Base-by-base conservation (phyloP, 345 rosid genomes). In the Acer campestre region DNA sequence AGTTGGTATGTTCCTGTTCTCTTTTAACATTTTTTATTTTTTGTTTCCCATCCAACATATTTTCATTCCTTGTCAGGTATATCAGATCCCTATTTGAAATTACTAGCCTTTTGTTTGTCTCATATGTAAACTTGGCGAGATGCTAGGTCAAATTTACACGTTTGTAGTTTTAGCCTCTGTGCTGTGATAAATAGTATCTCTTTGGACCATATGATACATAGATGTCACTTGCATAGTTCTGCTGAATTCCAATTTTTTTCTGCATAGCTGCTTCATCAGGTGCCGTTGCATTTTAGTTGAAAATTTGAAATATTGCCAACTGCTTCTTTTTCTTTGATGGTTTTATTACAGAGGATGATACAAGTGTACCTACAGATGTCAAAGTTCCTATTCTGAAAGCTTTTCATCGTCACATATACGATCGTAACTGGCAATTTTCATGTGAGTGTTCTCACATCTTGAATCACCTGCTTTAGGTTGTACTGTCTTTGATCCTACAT, bases 321-420 rank as follows among this genome's bases (percentile, higher is more conserved):
- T 76, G 73, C 22, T 48, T 11, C 9, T 18, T 7, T 56, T n/a
- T 55, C 27, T 3, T 56, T 75, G 18, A 68, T 73, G 75, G 20
- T 77, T 75, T 81, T 67, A 48, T 67, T 76, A 77, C 93, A 94
- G 99, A 97, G 98, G 99, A 97, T 85, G 99, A 97, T 75, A 97
- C 98, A 75, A 91, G 97, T 92, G 85, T 94, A 75, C 85, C 92
- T 51, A 84, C 88, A 49, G 98, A 93, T 76, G 89, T 91, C 81
- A 97, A 97, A 83, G 90, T 97, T 70, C 98, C 99, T 44, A 97
- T 94, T 72, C 85, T 97, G 77, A 80, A 73, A 70, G 94, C 87
- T 51, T 97, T 97, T 79, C 92, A 94, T 79, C 86, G 48, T 59
- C 97, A 97, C 87, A 86, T 97, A 77, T 94, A 97, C 77, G 73